A percentile compares a stretch with the other conserved stretches of the same genome.
phyloP scores from a whole-genome alignment of 306 rosid genomes.

The Quercus alba region DNA sequence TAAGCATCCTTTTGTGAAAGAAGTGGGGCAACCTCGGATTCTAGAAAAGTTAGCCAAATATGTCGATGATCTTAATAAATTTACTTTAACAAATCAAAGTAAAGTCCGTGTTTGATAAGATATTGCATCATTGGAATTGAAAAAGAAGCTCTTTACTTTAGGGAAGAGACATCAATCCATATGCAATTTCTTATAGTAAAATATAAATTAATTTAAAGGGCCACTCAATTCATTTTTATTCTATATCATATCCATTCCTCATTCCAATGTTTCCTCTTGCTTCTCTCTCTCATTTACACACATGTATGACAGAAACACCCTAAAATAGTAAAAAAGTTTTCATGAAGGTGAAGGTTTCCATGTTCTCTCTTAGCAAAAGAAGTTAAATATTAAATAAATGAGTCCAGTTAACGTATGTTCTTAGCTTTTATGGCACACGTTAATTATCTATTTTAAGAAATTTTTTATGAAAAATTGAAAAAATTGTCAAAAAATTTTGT shows the following conservation, averaged over 20 bases:
- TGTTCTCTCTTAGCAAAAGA: not conserved
- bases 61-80: not conserved
- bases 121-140: constrained; percentile 30
- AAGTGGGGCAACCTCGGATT: constrained; percentile 62
- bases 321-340: not conserved
- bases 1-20: constrained; percentile 14
- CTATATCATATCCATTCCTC: constrained; percentile 15
- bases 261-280: constrained; percentile 20
- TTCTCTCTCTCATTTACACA: not conserved
- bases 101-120: constrained; percentile 17
- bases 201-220: not conserved
- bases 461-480: no score
- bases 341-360: not conserved
- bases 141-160: constrained; percentile 16
- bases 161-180: constrained; percentile 17
- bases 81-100: constrained; percentile 13
- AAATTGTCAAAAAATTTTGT: accelerated
- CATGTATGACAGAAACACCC: not conserved
- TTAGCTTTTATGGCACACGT: no score
- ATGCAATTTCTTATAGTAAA: constrained; percentile 7
- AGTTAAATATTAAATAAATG: not conserved
- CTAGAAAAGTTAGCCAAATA: constrained; percentile 38
- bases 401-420: accelerated
- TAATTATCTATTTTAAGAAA: no score
- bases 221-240: not conserved